Evolutionary conservation across 2,329 filamentous ascomycete genomes (phyloP), one percentile per base, ranked within the genome.

Genomic region (Mycocentrospora acerina): DNA sequence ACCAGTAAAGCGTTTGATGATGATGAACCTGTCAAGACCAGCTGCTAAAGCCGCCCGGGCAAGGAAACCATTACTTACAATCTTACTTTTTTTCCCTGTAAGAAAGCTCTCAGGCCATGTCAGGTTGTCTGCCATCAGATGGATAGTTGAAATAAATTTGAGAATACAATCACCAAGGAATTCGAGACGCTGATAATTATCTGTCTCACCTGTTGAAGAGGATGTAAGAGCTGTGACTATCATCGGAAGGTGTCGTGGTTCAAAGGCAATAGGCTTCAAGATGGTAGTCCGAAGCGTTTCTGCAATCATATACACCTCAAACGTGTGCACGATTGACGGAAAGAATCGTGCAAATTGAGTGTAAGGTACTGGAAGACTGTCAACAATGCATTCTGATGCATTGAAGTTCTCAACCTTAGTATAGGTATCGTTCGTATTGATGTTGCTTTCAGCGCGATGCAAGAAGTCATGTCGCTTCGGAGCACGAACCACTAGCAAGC

Each of bases 141-240:
- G 83, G 1, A 88, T 62, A 0, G 82, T 81, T 0, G 85, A 76
- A 31, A 80, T 81, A 40, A 85, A 79, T 57, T 97, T 97, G 25
- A 97, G 73, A 2, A 95, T 74, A 0, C 82, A 82, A 56, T 97
- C 91, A 0, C 93, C 93, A 0, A 96, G 70, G 51, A 94, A 94
- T 60, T 97, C 93, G 0, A 95, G 71, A 3, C 86, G 76, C 55
- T 97, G 86, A 59, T 96, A 96, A 48, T 95, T 78, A 0, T 74
- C 76, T 1, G 70, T 62, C 32, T 83, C 81, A 2, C 66, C 59
- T 0, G 87, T 81, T 2, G 73, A 74, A 0, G 83, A 79, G 0
- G 87, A 73, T 34, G 79, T 86, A 33, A 94, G 83, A 1, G 90
- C 89, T 8, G 80, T 82, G 1, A 82, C 61, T 0, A 94, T 59